A percentile compares a stretch with the other conserved stretches of the same genome.
These are phyloP conservation scores for Ceratobasidium sp. DNA, from an alignment of 1,284 basidiomycete species.

Conservation along the genomic window DNA sequence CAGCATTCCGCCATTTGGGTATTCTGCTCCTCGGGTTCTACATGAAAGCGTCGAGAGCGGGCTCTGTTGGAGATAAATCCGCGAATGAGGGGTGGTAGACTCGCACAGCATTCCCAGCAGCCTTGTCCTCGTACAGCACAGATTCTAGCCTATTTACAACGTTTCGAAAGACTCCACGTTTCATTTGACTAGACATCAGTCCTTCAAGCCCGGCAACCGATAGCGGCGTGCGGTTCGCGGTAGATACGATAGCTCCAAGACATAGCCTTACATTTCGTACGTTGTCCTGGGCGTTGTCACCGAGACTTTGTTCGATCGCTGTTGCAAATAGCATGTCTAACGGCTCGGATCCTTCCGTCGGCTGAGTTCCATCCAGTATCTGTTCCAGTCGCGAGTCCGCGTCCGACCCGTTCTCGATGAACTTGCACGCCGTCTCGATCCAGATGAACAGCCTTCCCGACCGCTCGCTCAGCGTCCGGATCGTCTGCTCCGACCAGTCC, in stretches of 20 bases:
- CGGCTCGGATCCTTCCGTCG: not conserved
- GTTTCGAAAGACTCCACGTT: not conserved
- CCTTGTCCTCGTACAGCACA: conserved; percentile 28
- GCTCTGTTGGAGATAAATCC: conserved; percentile 9
- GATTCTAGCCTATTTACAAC: conserved; percentile 27
- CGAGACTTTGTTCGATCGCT: conserved; percentile 1
- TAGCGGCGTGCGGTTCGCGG: not conserved
- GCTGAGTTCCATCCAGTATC: conserved; percentile 4
- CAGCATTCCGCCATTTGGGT: conserved; percentile 23
- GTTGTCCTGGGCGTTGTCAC: not conserved
- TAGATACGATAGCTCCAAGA: conserved; percentile 7
- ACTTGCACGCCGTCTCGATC: conserved; percentile 15
- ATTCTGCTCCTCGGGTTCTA: not conserved
- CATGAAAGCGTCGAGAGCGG: conserved; percentile 19
- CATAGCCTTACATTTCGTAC: not conserved
- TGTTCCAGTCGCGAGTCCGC: not conserved
- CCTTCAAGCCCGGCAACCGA: conserved; percentile 11
- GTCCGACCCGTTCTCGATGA: not conserved
- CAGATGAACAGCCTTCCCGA: conserved; percentile 10
- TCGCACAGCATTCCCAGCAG: conserved; percentile 4
- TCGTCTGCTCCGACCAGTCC: not conserved
- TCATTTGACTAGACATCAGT: not conserved
- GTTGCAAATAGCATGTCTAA: conserved; percentile 17
- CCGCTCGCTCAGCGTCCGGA: not conserved
- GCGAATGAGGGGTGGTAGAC: conserved; percentile 37